A percentile compares a stretch with the other conserved stretches of the same genome.
Conservation (phyloP, 139 green algal genomes). For the Chlorella sp. region DNA sequence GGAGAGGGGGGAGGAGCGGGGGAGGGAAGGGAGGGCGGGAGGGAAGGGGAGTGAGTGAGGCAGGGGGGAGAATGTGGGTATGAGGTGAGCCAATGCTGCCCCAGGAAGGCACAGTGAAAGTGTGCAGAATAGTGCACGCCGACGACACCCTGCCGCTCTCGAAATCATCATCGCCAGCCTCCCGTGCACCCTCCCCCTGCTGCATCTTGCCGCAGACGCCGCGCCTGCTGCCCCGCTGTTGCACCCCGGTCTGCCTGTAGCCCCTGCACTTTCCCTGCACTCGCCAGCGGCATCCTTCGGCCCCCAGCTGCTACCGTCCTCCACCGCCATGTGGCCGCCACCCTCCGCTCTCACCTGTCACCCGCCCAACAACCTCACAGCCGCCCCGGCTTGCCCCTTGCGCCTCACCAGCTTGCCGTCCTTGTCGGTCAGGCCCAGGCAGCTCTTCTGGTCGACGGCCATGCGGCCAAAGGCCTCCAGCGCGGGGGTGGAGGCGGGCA, state of each 20-base stretch:
- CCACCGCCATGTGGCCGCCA: not conserved
- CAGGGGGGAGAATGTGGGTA: not conserved
- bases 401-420: conserved; percentile 9
- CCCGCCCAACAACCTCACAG: not conserved
- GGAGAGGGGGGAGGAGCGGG: not conserved
- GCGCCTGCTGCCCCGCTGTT: not conserved
- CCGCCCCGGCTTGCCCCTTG: not conserved
- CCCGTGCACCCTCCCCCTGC: not conserved
- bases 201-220: too few relatives aligned
- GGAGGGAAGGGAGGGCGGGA: too few relatives aligned
- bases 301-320: not conserved
- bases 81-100: not conserved
- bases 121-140: not conserved
- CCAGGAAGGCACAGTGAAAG: not conserved
- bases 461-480: conserved; percentile 60
- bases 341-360: not conserved
- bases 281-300: too few relatives aligned
- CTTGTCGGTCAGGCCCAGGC: conserved; percentile 53
- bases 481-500: conserved; percentile 37
- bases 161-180: not conserved
- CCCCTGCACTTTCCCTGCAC: not conserved
- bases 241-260: conserved; percentile 1
- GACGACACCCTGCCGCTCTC: too few relatives aligned
- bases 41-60: not conserved
- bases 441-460: conserved; percentile 59